Conservation (phyloP, 345 rosid species). For the Gossypium anomalum region DNA sequence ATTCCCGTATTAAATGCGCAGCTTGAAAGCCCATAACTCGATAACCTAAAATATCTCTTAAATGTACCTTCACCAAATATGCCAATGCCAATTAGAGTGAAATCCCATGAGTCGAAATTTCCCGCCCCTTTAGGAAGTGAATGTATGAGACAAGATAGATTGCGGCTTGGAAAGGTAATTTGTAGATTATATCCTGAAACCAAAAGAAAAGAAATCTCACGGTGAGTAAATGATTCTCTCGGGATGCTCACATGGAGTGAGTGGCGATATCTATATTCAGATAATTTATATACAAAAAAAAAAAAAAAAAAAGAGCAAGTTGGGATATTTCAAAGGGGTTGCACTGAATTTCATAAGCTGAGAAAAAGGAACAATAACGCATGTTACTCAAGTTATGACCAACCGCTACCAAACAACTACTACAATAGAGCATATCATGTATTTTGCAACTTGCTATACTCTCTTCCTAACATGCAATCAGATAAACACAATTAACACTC, state of each 20-base stretch:
- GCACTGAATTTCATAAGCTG: conserved; percentile 12
- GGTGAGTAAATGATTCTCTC: neutral
- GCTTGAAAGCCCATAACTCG: too few relatives aligned
- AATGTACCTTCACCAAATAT: too few relatives aligned
- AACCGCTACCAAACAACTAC: neutral
- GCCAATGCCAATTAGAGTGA: too few relatives aligned
- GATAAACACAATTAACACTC: too few relatives aligned
- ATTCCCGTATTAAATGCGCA: neutral
- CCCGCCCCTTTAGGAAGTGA: neutral
- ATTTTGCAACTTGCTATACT: too few relatives aligned
- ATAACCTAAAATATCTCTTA: too few relatives aligned
- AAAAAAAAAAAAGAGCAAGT: neutral
- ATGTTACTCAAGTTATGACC: neutral
- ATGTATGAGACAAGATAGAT: neutral
- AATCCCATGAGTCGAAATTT: too few relatives aligned
- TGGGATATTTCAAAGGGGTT: neutral
- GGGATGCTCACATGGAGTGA: neutral
- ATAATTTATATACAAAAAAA: too few relatives aligned
- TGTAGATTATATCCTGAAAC: neutral
- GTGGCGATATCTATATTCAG: too few relatives aligned
- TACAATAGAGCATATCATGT: neutral
- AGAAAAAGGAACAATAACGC: neutral
- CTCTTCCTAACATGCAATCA: too few relatives aligned
- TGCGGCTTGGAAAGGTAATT: neutral
- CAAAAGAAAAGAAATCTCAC: neutral